A percentile compares a stretch with the other conserved stretches of the same genome.
Conservation (phyloP, 2,329 filamentous ascomycete species). For the Beauveria pseudobassiana region DNA sequence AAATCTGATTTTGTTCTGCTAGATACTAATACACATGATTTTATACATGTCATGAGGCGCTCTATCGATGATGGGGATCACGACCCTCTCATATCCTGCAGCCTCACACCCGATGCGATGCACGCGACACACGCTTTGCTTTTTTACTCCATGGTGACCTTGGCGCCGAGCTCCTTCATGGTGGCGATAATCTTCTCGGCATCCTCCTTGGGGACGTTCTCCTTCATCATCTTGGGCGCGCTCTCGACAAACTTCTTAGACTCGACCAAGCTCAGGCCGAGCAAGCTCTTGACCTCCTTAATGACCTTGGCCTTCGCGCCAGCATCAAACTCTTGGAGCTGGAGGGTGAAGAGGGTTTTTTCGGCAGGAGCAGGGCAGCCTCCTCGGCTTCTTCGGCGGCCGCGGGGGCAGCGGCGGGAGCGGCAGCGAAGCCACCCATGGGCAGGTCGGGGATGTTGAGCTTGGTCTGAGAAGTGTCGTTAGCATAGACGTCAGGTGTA, state of each 20-base stretch:
- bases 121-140: slow-evolving; percentile 9
- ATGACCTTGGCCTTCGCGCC: slow-evolving; percentile 95
- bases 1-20: slow-evolving; percentile 7
- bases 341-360: slow-evolving; percentile 95
- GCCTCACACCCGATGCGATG: neutral
- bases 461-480: slow-evolving; percentile 54
- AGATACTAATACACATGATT: slow-evolving; percentile 27
- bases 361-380: slow-evolving; percentile 81
- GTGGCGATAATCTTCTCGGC: slow-evolving; percentile 96
- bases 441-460: slow-evolving; percentile 98
- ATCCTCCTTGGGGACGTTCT: slow-evolving; percentile 97
- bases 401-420: slow-evolving; percentile 50
- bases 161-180: slow-evolving; percentile 87
- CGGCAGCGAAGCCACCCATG: slow-evolving; percentile 80
- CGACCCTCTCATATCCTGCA: neutral
- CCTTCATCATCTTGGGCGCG: slow-evolving; percentile 97
- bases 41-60: slow-evolving; percentile 14
- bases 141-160: slow-evolving; percentile 81
- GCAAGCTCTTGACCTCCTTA: slow-evolving; percentile 97
- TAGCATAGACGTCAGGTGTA: neutral
- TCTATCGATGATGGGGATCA: slow-evolving; percentile 7
- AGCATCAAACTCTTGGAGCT: slow-evolving; percentile 84
- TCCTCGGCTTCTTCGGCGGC: slow-evolving; percentile 78
- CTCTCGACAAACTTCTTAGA: slow-evolving; percentile 99
- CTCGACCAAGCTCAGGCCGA: slow-evolving; percentile 93